A percentile compares a stretch with the other conserved stretches of the same genome.
Evolutionary conservation across 352 stramenopile genomes (phyloP).

Genomic region (Phytopythium litorale): DNA sequence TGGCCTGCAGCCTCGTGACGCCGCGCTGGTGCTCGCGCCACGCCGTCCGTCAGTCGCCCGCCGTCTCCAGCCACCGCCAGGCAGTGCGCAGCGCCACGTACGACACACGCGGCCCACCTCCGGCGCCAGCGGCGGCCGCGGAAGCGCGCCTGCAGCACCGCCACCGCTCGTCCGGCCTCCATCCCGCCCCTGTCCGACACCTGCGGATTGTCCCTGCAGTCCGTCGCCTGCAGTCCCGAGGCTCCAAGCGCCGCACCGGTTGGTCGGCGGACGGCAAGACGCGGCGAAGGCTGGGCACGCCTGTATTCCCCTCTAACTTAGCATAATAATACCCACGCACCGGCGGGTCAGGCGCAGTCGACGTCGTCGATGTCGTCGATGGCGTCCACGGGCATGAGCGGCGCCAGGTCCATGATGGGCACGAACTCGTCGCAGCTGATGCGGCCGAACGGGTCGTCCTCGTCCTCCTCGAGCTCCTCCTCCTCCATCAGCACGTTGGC

Average conservation of each 20-base stretch:
- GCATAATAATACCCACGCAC: background rate
- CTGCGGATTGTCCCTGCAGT: background rate
- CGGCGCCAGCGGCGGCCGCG: slow-evolving; percentile 32
- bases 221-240: background rate
- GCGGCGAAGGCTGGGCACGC: background rate
- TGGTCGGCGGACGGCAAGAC: background rate
- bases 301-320: background rate
- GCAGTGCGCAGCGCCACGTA: slow-evolving; percentile 14
- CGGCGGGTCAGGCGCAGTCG: slow-evolving; percentile 17
- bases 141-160: slow-evolving; percentile 51
- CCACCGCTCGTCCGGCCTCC: slow-evolving; percentile 30
- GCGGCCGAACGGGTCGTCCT: slow-evolving; percentile 5
- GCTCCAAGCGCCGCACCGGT: background rate
- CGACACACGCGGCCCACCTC: slow-evolving; percentile 24
- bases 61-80: no score
- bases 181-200: background rate
- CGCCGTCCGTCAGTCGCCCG: slow-evolving; percentile 2
- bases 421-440: slow-evolving; percentile 36
- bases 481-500: slow-evolving; percentile 59
- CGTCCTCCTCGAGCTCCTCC: slow-evolving; percentile 42
- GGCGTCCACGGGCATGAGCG: slow-evolving; percentile 28
- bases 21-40: slow-evolving; percentile 24
- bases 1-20: slow-evolving; percentile 52
- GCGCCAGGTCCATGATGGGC: slow-evolving; percentile 50
- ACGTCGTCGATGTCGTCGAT: slow-evolving; percentile 53